Percentiles rank a stretch among this genome's conserved stretches.
Conservation (phyloP, 805 yeast genomes). For the Brettanomyces nanus region DNA sequence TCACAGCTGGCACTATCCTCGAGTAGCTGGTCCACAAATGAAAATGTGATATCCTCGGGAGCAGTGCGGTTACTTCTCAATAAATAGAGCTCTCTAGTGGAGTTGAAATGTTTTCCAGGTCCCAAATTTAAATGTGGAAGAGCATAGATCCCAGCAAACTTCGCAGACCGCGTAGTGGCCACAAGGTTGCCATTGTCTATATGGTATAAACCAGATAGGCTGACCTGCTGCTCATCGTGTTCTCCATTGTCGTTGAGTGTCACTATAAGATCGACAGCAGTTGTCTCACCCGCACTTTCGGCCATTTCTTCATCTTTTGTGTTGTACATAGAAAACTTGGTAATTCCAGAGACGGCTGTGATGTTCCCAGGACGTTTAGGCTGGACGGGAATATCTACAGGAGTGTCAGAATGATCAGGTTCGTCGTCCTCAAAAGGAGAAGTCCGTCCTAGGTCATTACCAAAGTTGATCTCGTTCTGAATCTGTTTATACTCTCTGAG, state of each 20-base stretch:
- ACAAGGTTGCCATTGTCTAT: conserved; percentile 57
- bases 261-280: conserved; percentile 25
- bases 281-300: conserved; percentile 16
- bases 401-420: conserved; percentile 5
- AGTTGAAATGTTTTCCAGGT: conserved; percentile 33
- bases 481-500: conserved; percentile 16
- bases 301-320: conserved; percentile 1
- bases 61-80: conserved; percentile 36
- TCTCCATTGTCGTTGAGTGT: conserved; percentile 37
- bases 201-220: conserved; percentile 56
- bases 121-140: conserved; percentile 46
- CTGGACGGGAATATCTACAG: background rate
- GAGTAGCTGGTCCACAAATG: conserved; percentile 29
- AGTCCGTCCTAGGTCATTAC: conserved; percentile 3
- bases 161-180: conserved; percentile 52
- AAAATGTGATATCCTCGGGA: conserved; percentile 30
- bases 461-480: background rate
- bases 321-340: conserved; percentile 15
- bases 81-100: conserved; percentile 35
- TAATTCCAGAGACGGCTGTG: conserved; percentile 19
- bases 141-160: conserved; percentile 53
- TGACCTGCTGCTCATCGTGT: conserved; percentile 38
- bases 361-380: conserved; percentile 18
- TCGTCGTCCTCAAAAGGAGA: conserved; percentile 1
- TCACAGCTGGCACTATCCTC: conserved; percentile 49